Conservation (phyloP, 768 basidiomycete species). For the Mycena haematopus region DNA sequence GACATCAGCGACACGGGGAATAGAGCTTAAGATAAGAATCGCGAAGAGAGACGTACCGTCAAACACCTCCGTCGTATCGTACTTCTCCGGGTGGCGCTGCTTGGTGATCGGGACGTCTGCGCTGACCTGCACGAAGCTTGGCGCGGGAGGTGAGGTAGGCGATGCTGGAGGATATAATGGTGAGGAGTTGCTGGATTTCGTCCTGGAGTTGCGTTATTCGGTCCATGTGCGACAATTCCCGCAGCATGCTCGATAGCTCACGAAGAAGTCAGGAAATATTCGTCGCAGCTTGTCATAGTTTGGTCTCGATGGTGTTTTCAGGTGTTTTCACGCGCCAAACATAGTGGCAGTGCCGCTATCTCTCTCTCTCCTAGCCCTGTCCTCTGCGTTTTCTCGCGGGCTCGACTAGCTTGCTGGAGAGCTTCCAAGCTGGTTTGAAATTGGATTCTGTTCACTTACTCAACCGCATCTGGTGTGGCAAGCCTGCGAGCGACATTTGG, state of each 20-base stretch:
- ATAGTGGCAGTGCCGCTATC: too few species aligned
- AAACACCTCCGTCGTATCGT: constrained; percentile 74
- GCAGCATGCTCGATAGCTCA: constrained; percentile 80
- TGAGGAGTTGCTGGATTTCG: constrained; percentile 90
- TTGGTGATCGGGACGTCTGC: constrained; percentile 86
- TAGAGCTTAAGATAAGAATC: background rate
- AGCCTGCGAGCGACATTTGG: too few species aligned
- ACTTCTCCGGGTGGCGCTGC: constrained; percentile 72
- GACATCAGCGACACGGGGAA: background rate
- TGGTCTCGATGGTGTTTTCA: too few species aligned
- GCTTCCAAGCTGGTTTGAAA: too few species aligned
- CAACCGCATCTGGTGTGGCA: too few species aligned
- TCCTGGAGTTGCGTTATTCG: constrained; percentile 95
- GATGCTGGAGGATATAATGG: constrained; percentile 86
- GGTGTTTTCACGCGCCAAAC: too few species aligned
- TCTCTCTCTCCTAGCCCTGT: too few species aligned
- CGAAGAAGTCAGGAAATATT: too few species aligned
- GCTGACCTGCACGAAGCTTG: constrained; percentile 80
- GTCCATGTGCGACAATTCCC: constrained; percentile 94
- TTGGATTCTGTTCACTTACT: too few species aligned
- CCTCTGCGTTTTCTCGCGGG: too few species aligned
- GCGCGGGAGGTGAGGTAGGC: constrained; percentile 79
- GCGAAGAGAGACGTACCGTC: constrained; percentile 55
- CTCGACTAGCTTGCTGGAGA: too few species aligned
- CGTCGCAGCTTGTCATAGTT: too few species aligned